Evolutionary conservation across 2,329 filamentous ascomycete species (phyloP).

Genomic region (Fulvia fulva): DNA sequence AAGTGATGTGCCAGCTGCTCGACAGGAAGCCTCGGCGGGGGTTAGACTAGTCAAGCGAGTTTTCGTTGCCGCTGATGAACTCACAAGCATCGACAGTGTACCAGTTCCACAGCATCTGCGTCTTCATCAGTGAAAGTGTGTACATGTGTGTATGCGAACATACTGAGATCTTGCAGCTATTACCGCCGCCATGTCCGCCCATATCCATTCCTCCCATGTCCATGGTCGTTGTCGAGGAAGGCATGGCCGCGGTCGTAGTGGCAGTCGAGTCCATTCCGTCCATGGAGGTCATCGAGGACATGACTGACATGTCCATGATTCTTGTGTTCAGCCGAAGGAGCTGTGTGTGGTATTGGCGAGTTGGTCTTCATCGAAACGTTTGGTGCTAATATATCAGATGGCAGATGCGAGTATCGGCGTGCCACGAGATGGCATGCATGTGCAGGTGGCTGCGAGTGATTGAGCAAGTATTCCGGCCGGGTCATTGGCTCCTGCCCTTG

Average conservation of each 20-base stretch:
- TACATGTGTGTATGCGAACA: too few relatives aligned
- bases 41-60: not conserved
- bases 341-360: too few relatives aligned
- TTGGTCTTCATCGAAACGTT: too few relatives aligned
- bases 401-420: too few relatives aligned
- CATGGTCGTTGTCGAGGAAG: slow-evolving; percentile 15
- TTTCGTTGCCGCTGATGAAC: not conserved
- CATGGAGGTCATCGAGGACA: slow-evolving; percentile 11
- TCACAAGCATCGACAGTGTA: slow-evolving; percentile 62
- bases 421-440: too few relatives aligned
- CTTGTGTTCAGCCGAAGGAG: too few relatives aligned
- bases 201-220: slow-evolving; percentile 20
- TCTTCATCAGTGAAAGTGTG: not conserved
- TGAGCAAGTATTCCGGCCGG: too few relatives aligned
- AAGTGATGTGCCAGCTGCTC: slow-evolving; percentile 64
- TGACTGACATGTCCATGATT: slow-evolving; percentile 20
- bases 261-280: slow-evolving; percentile 12
- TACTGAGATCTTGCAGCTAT: slow-evolving; percentile 40
- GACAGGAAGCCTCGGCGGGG: slow-evolving; percentile 57
- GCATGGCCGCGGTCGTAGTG: slow-evolving; percentile 10
- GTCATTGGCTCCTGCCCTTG: too few relatives aligned
- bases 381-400: too few relatives aligned
- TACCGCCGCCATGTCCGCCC: slow-evolving; percentile 22
- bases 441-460: too few relatives aligned
- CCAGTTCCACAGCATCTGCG: slow-evolving; percentile 80